Base-by-base conservation (phyloP, 1,139 yeast species). In the Geotrichum bryndzae region DNA sequence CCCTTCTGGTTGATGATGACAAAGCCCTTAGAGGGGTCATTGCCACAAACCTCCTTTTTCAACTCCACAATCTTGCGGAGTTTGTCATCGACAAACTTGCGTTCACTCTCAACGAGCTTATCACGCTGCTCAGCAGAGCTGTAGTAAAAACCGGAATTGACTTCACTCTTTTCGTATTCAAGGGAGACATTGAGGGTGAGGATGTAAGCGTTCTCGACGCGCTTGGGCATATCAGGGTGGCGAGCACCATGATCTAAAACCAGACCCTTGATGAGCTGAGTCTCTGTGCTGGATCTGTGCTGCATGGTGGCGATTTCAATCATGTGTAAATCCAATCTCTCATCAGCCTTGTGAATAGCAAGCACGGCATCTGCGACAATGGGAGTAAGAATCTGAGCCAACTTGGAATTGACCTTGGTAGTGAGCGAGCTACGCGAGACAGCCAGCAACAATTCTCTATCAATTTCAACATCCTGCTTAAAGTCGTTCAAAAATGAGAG, bases 271-370 rank as follows among this genome's bases (percentile, higher is more conserved):
- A 95, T 80, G 66, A 95, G 84, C 69, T 83, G 83, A 25, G 99
- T 92, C 64, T 92, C 96, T 66, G 85, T 83, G 55, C 95, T 90
- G 54, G 87, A 82, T 67, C 92, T 88, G 71, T 89, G 95, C 82
- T 94, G 97, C 98, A 95, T 95, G 68, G 96, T 87, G 94, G 94
- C 94, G 71, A 94, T 88, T 78, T 95, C 99, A 69, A 95, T 87
- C 99, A 95, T 95, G 76, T 94, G 97, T 69, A 95, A 80, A 74
- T 95, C 99, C 64, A 91, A 79, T 59, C 82, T 79, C 63, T 79
- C 78, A 22, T 82, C 84, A 54, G 79, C 79, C 57, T 80, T 80
- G 67, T 83, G 80, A 35, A 94, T 95, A 58, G 88, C 82, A 66
- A 92, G 80, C 8, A 94, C 99, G 0, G 99, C 97, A 74, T 95